phyloP scores from a whole-genome alignment of 2,329 filamentous ascomycete genomes.

The Fusarium liriodendri region DNA sequence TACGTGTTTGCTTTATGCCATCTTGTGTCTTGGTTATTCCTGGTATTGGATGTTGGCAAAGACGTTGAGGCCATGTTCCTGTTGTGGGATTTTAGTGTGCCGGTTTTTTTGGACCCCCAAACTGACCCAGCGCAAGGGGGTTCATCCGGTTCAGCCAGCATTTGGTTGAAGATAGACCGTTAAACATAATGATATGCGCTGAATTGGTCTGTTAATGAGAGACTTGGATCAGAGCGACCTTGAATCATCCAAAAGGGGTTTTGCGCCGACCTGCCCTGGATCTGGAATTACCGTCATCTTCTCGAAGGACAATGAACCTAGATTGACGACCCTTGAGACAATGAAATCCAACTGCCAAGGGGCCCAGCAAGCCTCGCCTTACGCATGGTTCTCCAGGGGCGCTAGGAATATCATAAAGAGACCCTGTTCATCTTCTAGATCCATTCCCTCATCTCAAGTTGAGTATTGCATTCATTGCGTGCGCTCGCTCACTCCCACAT shows the following conservation, averaged over 20 bases:
- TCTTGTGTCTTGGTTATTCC: not conserved
- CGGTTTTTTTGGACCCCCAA: slow-evolving; percentile 18
- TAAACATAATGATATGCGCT: not conserved
- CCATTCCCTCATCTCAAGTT: not conserved
- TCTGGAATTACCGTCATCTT: not conserved
- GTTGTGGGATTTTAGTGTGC: slow-evolving; percentile 21
- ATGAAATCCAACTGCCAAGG: slow-evolving; percentile 16
- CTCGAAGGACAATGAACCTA: slow-evolving; percentile 31
- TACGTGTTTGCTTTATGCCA: not conserved
- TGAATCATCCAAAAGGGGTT: not conserved
- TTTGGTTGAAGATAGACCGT: not conserved
- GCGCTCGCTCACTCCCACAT: not conserved
- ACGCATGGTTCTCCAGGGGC: slow-evolving; percentile 13
- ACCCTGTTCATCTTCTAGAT: not conserved
- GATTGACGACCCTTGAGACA: slow-evolving; percentile 28
- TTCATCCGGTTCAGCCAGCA: not conserved
- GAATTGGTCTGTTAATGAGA: not conserved
- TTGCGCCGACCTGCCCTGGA: slow-evolving; percentile 16
- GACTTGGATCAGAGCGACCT: not conserved
- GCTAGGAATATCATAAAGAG: slow-evolving; percentile 6
- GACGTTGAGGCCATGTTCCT: not conserved
- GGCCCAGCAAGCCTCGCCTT: slow-evolving; percentile 13
- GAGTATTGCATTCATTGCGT: not conserved
- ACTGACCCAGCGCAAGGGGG: not conserved
- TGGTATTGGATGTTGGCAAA: not conserved